phyloP scores from a whole-genome alignment of 768 basidiomycete genomes.

The Macrolepiota dolichaula region DNA sequence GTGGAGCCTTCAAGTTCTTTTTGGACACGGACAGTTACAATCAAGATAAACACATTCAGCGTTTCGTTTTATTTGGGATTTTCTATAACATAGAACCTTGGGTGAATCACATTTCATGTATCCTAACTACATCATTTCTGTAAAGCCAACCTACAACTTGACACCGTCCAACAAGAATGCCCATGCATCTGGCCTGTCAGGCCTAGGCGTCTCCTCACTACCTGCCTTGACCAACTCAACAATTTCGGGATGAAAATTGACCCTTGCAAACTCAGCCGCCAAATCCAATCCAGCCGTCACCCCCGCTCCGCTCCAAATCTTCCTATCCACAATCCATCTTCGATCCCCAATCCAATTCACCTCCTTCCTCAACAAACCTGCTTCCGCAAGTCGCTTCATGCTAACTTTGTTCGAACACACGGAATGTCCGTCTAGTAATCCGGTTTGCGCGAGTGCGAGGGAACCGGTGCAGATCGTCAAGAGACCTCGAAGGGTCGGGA shows the following conservation, averaged over 20 bases:
- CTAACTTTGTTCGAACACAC: slow-evolving; percentile 22
- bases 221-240: slow-evolving; percentile 17
- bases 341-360: slow-evolving; percentile 27
- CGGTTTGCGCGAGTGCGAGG: slow-evolving; percentile 17
- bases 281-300: slow-evolving; percentile 25
- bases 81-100: too few species aligned
- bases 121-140: too few species aligned
- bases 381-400: slow-evolving; percentile 4
- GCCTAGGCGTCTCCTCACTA: slow-evolving; percentile 22
- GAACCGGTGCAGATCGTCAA: slow-evolving; percentile 24
- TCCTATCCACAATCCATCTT: slow-evolving; percentile 24
- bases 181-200: slow-evolving; percentile 24
- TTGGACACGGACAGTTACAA: too few species aligned
- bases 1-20: too few species aligned
- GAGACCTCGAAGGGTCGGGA: slow-evolving; percentile 17
- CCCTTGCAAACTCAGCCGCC: slow-evolving; percentile 23
- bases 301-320: slow-evolving; percentile 25
- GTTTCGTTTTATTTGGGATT: too few species aligned
- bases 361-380: slow-evolving; percentile 16
- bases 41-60: too few species aligned
- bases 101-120: too few species aligned
- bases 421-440: slow-evolving; percentile 22
- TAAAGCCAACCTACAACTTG: slow-evolving; percentile 15
- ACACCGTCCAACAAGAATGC: slow-evolving; percentile 21
- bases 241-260: slow-evolving; percentile 20